Percentiles rank a stretch among this genome's conserved stretches.
Conservation (phyloP, 2,329 filamentous ascomycete genomes). For the Trichoderma koningii region DNA sequence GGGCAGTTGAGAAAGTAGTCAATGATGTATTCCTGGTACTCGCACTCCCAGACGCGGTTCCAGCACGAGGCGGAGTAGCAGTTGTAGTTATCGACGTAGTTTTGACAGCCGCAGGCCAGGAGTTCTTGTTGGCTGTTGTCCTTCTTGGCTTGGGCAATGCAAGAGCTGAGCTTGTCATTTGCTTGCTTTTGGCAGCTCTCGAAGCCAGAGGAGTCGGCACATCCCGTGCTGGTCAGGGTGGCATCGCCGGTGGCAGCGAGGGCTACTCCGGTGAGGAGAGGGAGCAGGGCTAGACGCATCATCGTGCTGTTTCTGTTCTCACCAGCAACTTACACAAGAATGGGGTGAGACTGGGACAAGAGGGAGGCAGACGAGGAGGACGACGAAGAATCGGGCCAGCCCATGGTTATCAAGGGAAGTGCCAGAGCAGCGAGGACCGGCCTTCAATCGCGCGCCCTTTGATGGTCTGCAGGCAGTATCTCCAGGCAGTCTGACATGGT, state of each 20-base stretch:
- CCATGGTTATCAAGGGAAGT: neutral
- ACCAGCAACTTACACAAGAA: neutral
- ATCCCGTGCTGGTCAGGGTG: constrained; percentile 28
- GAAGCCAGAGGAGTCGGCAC: constrained; percentile 32
- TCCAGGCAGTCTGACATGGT: constrained; percentile 11
- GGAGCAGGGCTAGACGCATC: neutral
- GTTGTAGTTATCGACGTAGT: constrained; percentile 37
- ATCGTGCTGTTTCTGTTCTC: neutral
- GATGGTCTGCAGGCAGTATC: neutral
- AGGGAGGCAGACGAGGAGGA: neutral
- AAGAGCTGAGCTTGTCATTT: constrained; percentile 23
- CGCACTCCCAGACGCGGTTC: constrained; percentile 45
- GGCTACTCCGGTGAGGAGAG: constrained; percentile 5
- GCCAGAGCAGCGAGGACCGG: neutral
- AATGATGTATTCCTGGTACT: constrained; percentile 43
- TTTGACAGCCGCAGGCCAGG: constrained; percentile 33
- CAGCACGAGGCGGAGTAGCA: constrained; percentile 44
- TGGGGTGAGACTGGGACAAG: neutral
- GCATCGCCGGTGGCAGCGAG: neutral
- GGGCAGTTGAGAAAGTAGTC: constrained; percentile 40
- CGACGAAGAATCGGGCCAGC: neutral
- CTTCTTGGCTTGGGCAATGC: constrained; percentile 28
- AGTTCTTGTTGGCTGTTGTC: constrained; percentile 30
- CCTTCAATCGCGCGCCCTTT: neutral
- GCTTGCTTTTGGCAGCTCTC: constrained; percentile 29